phyloP scores from a whole-genome alignment of 345 rosid species.

The Pistacia integerrima region DNA sequence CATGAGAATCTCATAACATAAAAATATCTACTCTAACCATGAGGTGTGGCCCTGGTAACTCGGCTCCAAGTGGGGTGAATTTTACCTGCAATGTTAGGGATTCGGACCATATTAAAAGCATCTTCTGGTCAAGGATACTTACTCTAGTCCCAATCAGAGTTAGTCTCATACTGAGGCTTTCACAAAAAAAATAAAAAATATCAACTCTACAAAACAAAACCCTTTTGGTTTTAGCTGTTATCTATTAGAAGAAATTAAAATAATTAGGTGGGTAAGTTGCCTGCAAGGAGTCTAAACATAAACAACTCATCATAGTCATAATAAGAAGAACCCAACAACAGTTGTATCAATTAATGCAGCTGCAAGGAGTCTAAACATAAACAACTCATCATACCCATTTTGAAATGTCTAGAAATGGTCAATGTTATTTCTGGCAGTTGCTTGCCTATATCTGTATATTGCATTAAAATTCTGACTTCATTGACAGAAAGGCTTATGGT shows the following conservation, averaged over 20 bases:
- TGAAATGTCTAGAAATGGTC: conserved; percentile 10
- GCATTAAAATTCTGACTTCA: conserved; percentile 21
- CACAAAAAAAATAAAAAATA: no score
- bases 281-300: conserved; percentile 20
- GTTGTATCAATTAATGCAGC: conserved; percentile 7
- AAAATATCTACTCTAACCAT: no score
- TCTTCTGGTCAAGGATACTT: no score
- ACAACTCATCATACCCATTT: no score
- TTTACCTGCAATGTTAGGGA: no score
- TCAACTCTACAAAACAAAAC: no score
- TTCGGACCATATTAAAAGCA: no score
- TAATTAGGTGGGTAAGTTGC: conserved; percentile 18
- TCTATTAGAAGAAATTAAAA: neutral
- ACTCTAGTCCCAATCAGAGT: no score
- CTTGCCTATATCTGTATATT: neutral
- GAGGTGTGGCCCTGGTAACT: no score
- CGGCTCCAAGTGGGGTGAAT: no score
- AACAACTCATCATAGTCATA: neutral
- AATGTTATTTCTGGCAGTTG: conserved; percentile 16
- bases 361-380: no score
- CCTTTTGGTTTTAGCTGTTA: neutral
- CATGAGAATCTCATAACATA: conserved; percentile 5
- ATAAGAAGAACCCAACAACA: neutral
- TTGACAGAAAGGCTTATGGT: conserved; percentile 13
- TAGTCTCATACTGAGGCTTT: no score